Evolutionary conservation across 1,284 basidiomycete genomes (phyloP).

Genomic region (Rhodotorula sp.): DNA sequence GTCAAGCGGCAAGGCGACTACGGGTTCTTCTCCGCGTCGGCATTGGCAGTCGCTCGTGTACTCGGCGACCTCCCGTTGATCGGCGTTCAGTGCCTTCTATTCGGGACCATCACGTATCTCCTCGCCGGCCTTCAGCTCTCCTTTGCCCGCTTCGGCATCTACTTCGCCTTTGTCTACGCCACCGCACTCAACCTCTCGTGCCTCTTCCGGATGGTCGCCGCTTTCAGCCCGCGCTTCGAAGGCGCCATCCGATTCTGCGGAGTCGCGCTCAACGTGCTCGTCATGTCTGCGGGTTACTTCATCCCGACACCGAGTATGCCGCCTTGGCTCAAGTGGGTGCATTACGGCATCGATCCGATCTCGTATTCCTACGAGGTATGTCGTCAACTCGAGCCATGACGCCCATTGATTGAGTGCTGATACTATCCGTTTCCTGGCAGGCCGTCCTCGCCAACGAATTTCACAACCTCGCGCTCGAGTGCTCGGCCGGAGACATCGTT

Average conservation of each 20-base stretch:
- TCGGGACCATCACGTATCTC: constrained; percentile 45
- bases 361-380: constrained; percentile 45
- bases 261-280: constrained; percentile 45
- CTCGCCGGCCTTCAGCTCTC: constrained; percentile 43
- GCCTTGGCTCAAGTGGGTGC: constrained; percentile 44
- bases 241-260: constrained; percentile 47
- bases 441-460: constrained; percentile 45
- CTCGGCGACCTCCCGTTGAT: constrained; percentile 46
- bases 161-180: constrained; percentile 42
- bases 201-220: constrained; percentile 45
- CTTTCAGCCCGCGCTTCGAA: constrained; percentile 45
- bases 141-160: constrained; percentile 32
- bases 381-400: not conserved
- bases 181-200: constrained; percentile 44
- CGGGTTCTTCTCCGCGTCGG: constrained; percentile 44
- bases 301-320: constrained; percentile 45
- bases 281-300: constrained; percentile 46
- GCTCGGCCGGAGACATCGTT: constrained; percentile 67
- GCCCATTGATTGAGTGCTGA: not conserved
- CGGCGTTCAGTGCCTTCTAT: constrained; percentile 42
- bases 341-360: constrained; percentile 43
- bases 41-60: constrained; percentile 43
- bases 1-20: constrained; percentile 44
- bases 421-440: not conserved
- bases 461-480: constrained; percentile 56